Evolutionary conservation across 441 rosid species (phyloP), one percentile per base, ranked within the genome.

Genomic region (Erodium chrysanthum): DNA sequence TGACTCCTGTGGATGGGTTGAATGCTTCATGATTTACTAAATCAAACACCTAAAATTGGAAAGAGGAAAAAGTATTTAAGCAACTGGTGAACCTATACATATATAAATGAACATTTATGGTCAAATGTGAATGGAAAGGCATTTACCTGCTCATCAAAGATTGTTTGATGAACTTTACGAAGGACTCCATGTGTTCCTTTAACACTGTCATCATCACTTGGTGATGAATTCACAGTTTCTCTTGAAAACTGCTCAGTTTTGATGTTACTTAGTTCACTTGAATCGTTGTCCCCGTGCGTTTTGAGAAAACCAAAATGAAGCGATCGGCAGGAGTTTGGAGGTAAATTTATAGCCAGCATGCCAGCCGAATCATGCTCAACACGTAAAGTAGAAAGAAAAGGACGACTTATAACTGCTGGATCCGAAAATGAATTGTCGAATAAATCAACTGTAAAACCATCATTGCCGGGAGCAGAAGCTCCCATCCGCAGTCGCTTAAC

Each of bases 361-460:
- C 96, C 98, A 64, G 87, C 93, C 7, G 88, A 80, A 78, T 91
- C 92, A 77, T 84, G 97, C 15, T 91, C 96, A 42, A 93, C 56
- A 61, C 84, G 86, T 73, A 93, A 82, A n/a, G 84, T 80, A 72
- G 96, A 88, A 61, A 89, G 81, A 71, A 87, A 78, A 58, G 90
- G 84, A 60, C 89, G 86, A 65, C 80, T 75, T 37, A 75, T 73
- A 74, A 82, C 71, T 42, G 83, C 73, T 1, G 86, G 77, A 77
- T 87, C 86, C 71, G 80, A 74, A 50, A 83, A 46, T 40, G 88
- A 80, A 77, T 74, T 85, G 75, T 90, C 96, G 76, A 86, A 88
- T 76, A 90, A 90, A 76, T 88, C 97, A 78, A 92, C 74, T 23
- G 88, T 85, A 83, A 93, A 93, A 27, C 96, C 94, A 78, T 89